A percentile compares a stretch with the other conserved stretches of the same genome.
phyloP scores from a whole-genome alignment of 2,329 filamentous ascomycete genomes.

The Colletotrichum brevisporum region DNA sequence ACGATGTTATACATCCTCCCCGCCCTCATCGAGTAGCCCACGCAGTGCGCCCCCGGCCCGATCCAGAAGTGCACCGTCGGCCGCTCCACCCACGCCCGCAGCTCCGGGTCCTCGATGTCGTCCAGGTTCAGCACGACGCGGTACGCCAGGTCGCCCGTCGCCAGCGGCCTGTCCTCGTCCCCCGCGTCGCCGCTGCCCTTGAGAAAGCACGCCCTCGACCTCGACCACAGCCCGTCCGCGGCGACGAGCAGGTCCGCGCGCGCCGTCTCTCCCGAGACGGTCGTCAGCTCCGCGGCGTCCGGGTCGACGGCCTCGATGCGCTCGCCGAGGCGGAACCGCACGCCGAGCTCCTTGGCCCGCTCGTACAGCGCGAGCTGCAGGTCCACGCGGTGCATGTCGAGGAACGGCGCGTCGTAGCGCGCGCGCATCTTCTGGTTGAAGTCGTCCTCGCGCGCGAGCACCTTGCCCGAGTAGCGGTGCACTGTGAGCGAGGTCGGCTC shows the following conservation, averaged over 20 bases:
- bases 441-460: conserved; percentile 64
- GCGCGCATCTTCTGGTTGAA: conserved; percentile 67
- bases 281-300: conserved; percentile 57
- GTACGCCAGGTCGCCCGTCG: conserved; percentile 77
- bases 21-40: conserved; percentile 72
- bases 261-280: conserved; percentile 53
- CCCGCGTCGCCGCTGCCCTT: conserved; percentile 41
- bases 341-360: conserved; percentile 67
- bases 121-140: conserved; percentile 69
- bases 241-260: conserved; percentile 71
- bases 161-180: conserved; percentile 61
- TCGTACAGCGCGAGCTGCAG: conserved; percentile 68
- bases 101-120: conserved; percentile 63
- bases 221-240: conserved; percentile 76
- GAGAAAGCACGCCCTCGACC: conserved; percentile 64
- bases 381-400: conserved; percentile 74
- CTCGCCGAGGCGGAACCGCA: conserved; percentile 63
- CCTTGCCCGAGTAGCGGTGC: conserved; percentile 65
- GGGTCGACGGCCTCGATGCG: conserved; percentile 64
- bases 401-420: conserved; percentile 70
- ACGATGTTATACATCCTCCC: conserved; percentile 77
- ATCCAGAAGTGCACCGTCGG: conserved; percentile 73
- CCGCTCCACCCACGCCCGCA: conserved; percentile 66
- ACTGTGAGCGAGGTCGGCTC: conserved; percentile 65
- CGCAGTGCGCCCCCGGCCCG: conserved; percentile 72